Base-by-base conservation (phyloP, 768 basidiomycete species). In the Asterophora lycoperdoides region DNA sequence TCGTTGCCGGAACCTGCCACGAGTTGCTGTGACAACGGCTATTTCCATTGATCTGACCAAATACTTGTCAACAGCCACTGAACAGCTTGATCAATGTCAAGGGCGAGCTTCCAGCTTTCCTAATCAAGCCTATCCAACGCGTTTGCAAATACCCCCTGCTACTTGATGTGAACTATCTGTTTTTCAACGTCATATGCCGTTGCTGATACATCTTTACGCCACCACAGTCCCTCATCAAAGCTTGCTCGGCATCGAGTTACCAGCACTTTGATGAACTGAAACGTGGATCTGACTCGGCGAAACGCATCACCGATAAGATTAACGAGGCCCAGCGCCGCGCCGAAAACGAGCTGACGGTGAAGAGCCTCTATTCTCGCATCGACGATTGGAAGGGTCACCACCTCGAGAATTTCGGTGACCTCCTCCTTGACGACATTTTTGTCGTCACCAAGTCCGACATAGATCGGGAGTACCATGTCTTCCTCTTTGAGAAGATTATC, bases 371-470 rank as follows among this genome's bases (percentile, higher is more conserved):
- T 53, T 72, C 74, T 23, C 84, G 96, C 38, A 93, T 99, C 40
- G 92, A 94, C 56, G 96, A 99, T 65, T 99, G 96, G 96, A 98
- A 98, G 66, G 95, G 95, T 9, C 96, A 99, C 66, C 90, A 95
- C 58, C 77, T 97, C 33, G 83, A 83, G 57, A 89, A 93, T 65
- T 98, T 99, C 56, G 96, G 96, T 52, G 83, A 90, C 57, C 86
- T 99, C 46, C 77, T 95, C 29, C 80, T 98, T 26, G 94, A 98
- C 64, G 96, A 97, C 64, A 80, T 93, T 48, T 98, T 98, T 67
- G 83, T 86, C 49, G 96, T 98, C 49, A 95, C 89, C 59, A 99
- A 98, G 69, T 89, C 86, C 41, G 93, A 94, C 51, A 89, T 93
- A 60, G 93, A 97, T 65, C 81, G 96, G 58, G 96, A 99, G 67